A percentile compares a stretch with the other conserved stretches of the same genome.
phyloP scores from a whole-genome alignment of 805 yeast species.

The Maudiozyma serrabonitensis region DNA sequence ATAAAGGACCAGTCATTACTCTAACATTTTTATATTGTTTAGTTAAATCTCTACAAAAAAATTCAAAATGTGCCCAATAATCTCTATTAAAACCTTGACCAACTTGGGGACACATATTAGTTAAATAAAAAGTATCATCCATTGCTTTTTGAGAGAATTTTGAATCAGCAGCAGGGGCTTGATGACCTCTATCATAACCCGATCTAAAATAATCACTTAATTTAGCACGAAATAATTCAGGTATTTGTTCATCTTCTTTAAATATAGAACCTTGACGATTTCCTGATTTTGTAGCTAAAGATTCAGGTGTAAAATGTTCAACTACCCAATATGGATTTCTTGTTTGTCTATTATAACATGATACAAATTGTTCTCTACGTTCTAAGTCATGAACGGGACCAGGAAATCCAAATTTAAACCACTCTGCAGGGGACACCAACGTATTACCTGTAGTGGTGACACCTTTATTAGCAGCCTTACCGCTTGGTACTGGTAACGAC shows the following conservation, averaged over 20 bases:
- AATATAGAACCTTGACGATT: slow-evolving; percentile 77
- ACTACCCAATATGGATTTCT: slow-evolving; percentile 81
- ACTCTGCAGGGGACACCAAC: slow-evolving; percentile 48
- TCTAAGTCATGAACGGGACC: slow-evolving; percentile 87
- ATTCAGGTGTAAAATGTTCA: slow-evolving; percentile 76
- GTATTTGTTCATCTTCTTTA: slow-evolving; percentile 78
- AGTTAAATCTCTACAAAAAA: slow-evolving; percentile 73
- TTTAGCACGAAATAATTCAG: slow-evolving; percentile 62
- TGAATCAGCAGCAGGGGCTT: slow-evolving; percentile 97
- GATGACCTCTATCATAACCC: slow-evolving; percentile 95
- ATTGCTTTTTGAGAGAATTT: slow-evolving; percentile 82
- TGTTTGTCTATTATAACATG: slow-evolving; percentile 76
- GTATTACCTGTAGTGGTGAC: not conserved
- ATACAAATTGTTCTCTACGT: slow-evolving; percentile 63
- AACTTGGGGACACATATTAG: slow-evolving; percentile 94
- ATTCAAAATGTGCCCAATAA: slow-evolving; percentile 95
- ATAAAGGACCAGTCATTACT: slow-evolving; percentile 88
- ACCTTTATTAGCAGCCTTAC: not conserved
- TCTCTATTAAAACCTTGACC: slow-evolving; percentile 97
- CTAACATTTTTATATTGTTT: slow-evolving; percentile 64
- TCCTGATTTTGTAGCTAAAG: slow-evolving; percentile 45
- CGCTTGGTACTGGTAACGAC: no score
- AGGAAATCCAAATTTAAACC: slow-evolving; percentile 88
- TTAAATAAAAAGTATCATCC: slow-evolving; percentile 86
- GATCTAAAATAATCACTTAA: slow-evolving; percentile 84